Evolutionary conservation across 139 green algal species (phyloP), one percentile per base, ranked within the genome.

Genomic region (Chlamydomonas schloesseri): DNA sequence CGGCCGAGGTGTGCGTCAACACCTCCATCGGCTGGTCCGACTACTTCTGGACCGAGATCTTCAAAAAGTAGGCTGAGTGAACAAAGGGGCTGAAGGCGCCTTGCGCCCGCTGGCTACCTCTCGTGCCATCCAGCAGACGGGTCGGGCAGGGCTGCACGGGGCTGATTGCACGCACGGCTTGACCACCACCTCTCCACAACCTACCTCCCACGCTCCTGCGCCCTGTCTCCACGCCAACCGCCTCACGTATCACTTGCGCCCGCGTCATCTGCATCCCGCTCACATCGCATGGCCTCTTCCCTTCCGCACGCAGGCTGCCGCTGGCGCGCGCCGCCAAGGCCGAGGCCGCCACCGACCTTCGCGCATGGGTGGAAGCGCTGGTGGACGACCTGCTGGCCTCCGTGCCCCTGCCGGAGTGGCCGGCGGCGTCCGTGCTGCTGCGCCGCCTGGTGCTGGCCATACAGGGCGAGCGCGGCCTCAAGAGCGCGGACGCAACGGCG

Each of bases 391-490:
- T 98, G 47, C 85, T 96, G 62, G 81, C 83, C 0, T 69, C 92
- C 46, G 86, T 93, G 57, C 83, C 77, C 69, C 64, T 92, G 73
- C 92, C 94, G 36, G 91, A 95, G 50, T 98, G 95, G 95, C 96
- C 95, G 3, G 93, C 88, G 3, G 94, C 95, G 14, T 33, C 31
- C 26, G 83, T 93, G 33, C 72, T 97, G 73, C 88, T 98, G 88
- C 87, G 94, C 26, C 91, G 94, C 37, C 88, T 96, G 17, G 80
- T 91, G 0, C 65, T 88, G 34, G 79, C 82, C 46, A 60, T 96
- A 50, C 89, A 90, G 20, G 81, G 88, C 28, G 71, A 81, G 21
- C 77, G 71, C 34, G 92, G 78, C 24, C 5, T 88, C 65, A 33
- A 82, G 42, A 79, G 93, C 72, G 18, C 80, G 0, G 95, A 97